Evolutionary conservation across 331 rosid species (phyloP).

Genomic region (Arachis monticola): DNA sequence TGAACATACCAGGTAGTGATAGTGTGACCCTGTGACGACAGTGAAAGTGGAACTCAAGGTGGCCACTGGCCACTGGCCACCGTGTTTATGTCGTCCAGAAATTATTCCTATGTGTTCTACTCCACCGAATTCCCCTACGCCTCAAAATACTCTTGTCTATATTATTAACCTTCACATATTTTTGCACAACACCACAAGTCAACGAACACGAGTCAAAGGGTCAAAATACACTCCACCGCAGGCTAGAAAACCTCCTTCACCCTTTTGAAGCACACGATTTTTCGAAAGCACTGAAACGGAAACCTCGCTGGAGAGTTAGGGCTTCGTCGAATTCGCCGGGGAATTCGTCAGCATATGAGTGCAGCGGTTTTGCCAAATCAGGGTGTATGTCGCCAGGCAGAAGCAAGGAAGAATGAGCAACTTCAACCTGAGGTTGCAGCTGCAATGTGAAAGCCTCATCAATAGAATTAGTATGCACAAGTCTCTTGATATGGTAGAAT

Average conservation of each 20-base stretch:
- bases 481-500: too few species aligned
- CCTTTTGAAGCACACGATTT: background rate
- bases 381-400: background rate
- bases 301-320: background rate
- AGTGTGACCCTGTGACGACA: background rate
- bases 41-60: background rate
- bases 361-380: background rate
- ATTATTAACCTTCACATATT: background rate
- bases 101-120: background rate
- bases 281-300: background rate
- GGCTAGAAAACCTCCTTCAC: background rate
- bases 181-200: background rate
- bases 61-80: background rate
- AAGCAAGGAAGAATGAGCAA: too few species aligned
- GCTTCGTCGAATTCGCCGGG: background rate
- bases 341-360: background rate
- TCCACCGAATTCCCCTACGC: background rate
- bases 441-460: too few species aligned
- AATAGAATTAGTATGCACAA: too few species aligned
- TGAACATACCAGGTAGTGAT: background rate
- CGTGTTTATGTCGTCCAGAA: background rate
- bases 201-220: constrained; percentile 15
- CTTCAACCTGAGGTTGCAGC: too few species aligned
- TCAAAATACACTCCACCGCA: constrained; percentile 2
- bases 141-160: background rate